phyloP scores from a whole-genome alignment of 192 early-diverging fungal genomes.

The Backusella circina region DNA sequence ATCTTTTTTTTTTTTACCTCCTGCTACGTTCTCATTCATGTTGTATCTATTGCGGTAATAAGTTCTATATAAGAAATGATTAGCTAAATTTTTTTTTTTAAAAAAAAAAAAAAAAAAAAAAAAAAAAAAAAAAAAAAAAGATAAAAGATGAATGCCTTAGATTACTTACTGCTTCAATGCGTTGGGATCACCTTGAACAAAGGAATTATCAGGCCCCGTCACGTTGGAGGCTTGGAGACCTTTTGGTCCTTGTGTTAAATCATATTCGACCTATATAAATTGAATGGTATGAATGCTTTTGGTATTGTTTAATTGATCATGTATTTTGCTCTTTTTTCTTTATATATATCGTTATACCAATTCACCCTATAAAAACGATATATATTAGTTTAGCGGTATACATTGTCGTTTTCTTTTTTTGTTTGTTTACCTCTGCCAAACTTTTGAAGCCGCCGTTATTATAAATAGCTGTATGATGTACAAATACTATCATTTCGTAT shows the following conservation, averaged over 20 bases:
- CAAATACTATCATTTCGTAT: slow-evolving; percentile 56
- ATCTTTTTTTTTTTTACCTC: neutral
- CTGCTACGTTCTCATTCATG: neutral
- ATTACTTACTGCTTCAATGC: neutral
- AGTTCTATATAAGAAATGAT: no score
- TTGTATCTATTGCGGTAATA: neutral
- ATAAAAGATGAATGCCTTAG: no score
- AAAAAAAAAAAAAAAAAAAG: no score
- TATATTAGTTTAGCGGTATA: neutral
- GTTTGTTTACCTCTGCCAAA: slow-evolving; percentile 54
- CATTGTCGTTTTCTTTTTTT: neutral
- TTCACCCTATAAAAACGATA: neutral
- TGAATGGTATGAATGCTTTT: neutral
- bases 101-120: no score
- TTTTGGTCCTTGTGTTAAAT: slow-evolving; percentile 68
- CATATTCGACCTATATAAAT: slow-evolving; percentile 61
- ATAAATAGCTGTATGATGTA: slow-evolving; percentile 74
- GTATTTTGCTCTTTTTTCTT: neutral
- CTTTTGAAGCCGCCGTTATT: slow-evolving; percentile 77
- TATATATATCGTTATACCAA: neutral
- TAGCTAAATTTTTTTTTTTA: no score
- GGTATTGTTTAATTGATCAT: neutral
- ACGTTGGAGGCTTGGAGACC: slow-evolving; percentile 82
- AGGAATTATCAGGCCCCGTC: slow-evolving; percentile 64
- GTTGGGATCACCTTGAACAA: slow-evolving; percentile 78